A percentile compares a stretch with the other conserved stretches of the same genome.
Evolutionary conservation across 2,329 filamentous ascomycete species (phyloP).

Genomic region (Fusarium sp.): DNA sequence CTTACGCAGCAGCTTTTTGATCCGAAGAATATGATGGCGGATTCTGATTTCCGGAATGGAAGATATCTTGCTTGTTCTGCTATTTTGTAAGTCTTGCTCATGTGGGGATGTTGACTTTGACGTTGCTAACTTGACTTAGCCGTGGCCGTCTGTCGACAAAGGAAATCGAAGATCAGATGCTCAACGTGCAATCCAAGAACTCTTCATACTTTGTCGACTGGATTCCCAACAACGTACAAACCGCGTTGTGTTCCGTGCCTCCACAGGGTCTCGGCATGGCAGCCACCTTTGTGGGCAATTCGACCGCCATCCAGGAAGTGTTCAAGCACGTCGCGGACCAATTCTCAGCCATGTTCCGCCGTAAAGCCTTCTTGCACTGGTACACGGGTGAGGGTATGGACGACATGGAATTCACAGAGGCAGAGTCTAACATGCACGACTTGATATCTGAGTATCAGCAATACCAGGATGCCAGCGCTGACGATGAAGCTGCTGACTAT

Average conservation of each 20-base stretch:
- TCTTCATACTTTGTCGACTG: conserved; percentile 99
- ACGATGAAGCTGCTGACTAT: conserved; percentile 96
- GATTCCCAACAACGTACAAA: conserved; percentile 99
- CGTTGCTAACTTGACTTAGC: conserved; percentile 58
- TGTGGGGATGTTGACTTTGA: not conserved
- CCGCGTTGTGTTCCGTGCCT: conserved; percentile 97
- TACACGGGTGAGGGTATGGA: conserved; percentile 99
- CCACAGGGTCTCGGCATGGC: conserved; percentile 99
- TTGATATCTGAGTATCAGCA: conserved; percentile 99
- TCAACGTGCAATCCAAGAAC: conserved; percentile 99
- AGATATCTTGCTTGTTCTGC: conserved; percentile 99
- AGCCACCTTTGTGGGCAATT: conserved; percentile 98
- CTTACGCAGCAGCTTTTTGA: conserved; percentile 99
- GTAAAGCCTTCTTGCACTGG: conserved; percentile 99
- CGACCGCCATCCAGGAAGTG: conserved; percentile 98
- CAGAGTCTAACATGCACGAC: conserved; percentile 99
- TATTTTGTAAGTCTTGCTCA: conserved; percentile 80
- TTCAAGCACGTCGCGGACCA: conserved; percentile 99
- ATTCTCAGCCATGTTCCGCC: conserved; percentile 99
- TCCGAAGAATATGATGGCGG: conserved; percentile 99
- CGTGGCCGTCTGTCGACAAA: conserved; percentile 99
- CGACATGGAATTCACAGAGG: conserved; percentile 99
- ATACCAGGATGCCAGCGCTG: conserved; percentile 98
- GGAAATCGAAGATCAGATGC: conserved; percentile 99
- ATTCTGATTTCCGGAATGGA: conserved; percentile 99